Percentiles rank a stretch among this genome's conserved stretches.
Conservation (phyloP, 2,329 filamentous ascomycete species). For the Exutisphaerella laricina region DNA sequence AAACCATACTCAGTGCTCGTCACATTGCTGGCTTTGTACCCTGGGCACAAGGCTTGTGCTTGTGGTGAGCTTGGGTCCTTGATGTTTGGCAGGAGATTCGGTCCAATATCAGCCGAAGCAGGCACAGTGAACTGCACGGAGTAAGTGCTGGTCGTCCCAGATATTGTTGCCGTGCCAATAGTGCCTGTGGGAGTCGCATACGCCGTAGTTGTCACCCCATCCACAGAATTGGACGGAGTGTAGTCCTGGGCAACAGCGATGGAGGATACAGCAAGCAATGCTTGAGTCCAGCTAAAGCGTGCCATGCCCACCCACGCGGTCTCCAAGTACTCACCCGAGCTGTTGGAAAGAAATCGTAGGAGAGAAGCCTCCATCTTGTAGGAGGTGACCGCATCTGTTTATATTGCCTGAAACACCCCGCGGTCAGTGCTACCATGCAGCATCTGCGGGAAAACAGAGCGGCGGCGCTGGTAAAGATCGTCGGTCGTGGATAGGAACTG, state of each 20-base stretch:
- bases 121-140: conserved; percentile 31
- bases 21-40: conserved; percentile 52
- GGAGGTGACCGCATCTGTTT: conserved; percentile 2
- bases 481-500: conserved; percentile 8
- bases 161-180: conserved; percentile 24
- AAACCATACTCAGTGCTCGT: conserved; percentile 44
- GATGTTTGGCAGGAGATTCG: conserved; percentile 54
- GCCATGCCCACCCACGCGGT: conserved; percentile 14
- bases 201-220: conserved; percentile 18
- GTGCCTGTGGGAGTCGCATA: conserved; percentile 16
- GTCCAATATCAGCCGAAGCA: conserved; percentile 30
- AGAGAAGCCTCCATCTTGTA: conserved; percentile 4
- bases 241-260: conserved; percentile 21
- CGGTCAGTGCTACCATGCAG: neutral
- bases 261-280: conserved; percentile 20
- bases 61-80: conserved; percentile 58
- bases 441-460: conserved; percentile 1
- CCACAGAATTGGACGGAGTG: conserved; percentile 15
- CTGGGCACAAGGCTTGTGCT: conserved; percentile 55
- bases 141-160: conserved; percentile 28
- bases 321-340: conserved; percentile 3
- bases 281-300: conserved; percentile 18
- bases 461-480: conserved; percentile 2
- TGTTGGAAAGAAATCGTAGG: neutral
- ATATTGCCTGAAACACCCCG: neutral